A percentile compares a stretch with the other conserved stretches of the same genome.
Conservation (phyloP, 495 filamentous ascomycete species). For the Aspergillus taichungensis region DNA sequence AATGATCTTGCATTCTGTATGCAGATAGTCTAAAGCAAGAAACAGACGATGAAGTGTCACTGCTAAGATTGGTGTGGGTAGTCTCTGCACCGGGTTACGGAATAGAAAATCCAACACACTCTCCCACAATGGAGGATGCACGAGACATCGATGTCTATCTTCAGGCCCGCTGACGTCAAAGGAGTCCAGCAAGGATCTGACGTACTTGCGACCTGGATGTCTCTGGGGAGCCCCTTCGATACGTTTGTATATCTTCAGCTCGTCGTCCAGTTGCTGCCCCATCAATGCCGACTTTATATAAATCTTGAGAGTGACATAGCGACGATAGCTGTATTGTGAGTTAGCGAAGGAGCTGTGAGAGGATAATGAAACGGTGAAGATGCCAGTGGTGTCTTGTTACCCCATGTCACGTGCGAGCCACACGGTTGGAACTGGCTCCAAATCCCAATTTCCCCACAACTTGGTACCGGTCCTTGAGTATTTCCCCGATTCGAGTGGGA, state of each 20-base stretch:
- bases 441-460: constrained; percentile 23
- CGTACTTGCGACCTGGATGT: constrained; percentile 16
- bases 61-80: constrained; percentile 18
- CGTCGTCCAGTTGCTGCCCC: constrained; percentile 17
- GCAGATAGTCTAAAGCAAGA: constrained; percentile 35
- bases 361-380: neutral
- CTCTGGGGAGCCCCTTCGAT: constrained; percentile 10
- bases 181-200: constrained; percentile 23
- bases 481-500: constrained; percentile 19
- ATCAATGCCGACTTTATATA: constrained; percentile 16
- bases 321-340: constrained; percentile 12
- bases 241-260: constrained; percentile 22
- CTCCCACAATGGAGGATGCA: constrained; percentile 36
- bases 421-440: constrained; percentile 23
- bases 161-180: constrained; percentile 25
- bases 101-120: constrained; percentile 26
- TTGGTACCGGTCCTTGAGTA: constrained; percentile 20
- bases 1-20: constrained; percentile 40
- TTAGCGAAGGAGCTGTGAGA: too few relatives aligned
- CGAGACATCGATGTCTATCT: constrained; percentile 33
- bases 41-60: constrained; percentile 25
- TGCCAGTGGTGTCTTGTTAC: constrained; percentile 18
- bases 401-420: constrained; percentile 28
- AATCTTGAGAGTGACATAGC: constrained; percentile 28
- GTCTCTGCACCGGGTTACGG: constrained; percentile 19